phyloP scores from a whole-genome alignment of 176 grass and related monocot genomes.

The Phragmites australis region DNA sequence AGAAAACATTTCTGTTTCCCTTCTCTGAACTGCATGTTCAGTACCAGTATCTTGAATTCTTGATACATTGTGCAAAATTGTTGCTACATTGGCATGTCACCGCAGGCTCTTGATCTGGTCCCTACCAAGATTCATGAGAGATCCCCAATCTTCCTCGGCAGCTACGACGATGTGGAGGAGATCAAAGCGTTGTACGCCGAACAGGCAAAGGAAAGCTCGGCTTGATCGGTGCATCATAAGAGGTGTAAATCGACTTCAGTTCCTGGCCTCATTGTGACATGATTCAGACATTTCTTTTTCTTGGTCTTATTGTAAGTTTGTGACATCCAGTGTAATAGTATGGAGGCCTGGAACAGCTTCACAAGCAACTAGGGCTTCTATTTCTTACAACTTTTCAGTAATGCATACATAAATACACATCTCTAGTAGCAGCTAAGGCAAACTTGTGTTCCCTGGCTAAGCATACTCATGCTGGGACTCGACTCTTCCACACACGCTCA shows the following conservation, averaged over 20 bases:
- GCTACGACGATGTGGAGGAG: slow-evolving; percentile 87
- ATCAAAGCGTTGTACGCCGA: slow-evolving; percentile 81
- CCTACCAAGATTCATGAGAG: slow-evolving; percentile 88
- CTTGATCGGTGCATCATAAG: background rate
- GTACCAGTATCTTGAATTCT: background rate
- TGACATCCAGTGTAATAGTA: slow-evolving; percentile 38
- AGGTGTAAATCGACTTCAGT: background rate
- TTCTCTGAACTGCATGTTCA: background rate
- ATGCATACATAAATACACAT: background rate
- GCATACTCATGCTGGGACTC: background rate
- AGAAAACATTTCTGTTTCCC: background rate
- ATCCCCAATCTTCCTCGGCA: slow-evolving; percentile 88
- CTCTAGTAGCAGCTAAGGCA: slow-evolving; percentile 13
- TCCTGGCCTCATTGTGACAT: background rate
- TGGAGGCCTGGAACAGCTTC: slow-evolving; percentile 34
- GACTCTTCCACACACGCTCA: background rate
- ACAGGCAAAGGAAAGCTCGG: slow-evolving; percentile 41
- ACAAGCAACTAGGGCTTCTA: slow-evolving; percentile 23
- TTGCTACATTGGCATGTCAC: slow-evolving; percentile 1
- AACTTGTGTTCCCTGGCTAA: background rate
- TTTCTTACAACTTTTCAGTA: slow-evolving; percentile 13
- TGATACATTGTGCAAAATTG: background rate
- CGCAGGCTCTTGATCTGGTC: slow-evolving; percentile 86
- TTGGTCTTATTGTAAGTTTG: slow-evolving; percentile 11
- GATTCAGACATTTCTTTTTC: slow-evolving; percentile 34